A percentile compares a stretch with the other conserved stretches of the same genome.
Conservation (phyloP, 768 basidiomycete genomes). For the Suillus tomentosus region DNA sequence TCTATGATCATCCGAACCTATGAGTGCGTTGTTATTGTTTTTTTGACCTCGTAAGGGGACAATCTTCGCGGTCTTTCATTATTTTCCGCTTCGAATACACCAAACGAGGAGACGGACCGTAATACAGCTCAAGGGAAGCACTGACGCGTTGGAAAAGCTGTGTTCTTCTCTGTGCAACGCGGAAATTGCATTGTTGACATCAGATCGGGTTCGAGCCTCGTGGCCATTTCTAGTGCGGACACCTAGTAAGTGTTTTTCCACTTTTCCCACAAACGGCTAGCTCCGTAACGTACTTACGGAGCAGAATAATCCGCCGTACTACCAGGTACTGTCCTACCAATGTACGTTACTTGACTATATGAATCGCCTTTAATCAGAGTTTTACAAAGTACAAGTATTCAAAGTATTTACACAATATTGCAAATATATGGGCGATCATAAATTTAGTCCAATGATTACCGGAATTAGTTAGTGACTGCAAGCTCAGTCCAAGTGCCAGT, state of each 20-base stretch:
- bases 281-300: background rate
- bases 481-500: no score
- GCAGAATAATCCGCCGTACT: no score
- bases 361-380: no score
- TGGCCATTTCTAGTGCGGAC: conserved; percentile 19
- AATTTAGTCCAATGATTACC: background rate
- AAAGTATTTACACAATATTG: no score
- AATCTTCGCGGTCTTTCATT: conserved; percentile 32
- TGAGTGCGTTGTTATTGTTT: conserved; percentile 14
- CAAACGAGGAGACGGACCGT: conserved; percentile 24
- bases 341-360: no score
- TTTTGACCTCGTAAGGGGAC: conserved; percentile 22
- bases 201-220: conserved; percentile 22
- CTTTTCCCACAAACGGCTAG: conserved; percentile 21
- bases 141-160: conserved; percentile 21
- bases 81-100: conserved; percentile 16
- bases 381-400: no score
- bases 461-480: background rate
- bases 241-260: conserved; percentile 21
- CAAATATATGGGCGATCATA: no score
- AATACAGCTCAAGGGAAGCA: conserved; percentile 13
- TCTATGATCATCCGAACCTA: conserved; percentile 1
- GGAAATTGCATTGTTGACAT: conserved; percentile 33
- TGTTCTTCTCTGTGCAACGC: conserved; percentile 25
- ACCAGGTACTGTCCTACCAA: no score